A percentile compares a stretch with the other conserved stretches of the same genome.
Conservation (phyloP, 208 protist species). For the Leishmania arabica region DNA sequence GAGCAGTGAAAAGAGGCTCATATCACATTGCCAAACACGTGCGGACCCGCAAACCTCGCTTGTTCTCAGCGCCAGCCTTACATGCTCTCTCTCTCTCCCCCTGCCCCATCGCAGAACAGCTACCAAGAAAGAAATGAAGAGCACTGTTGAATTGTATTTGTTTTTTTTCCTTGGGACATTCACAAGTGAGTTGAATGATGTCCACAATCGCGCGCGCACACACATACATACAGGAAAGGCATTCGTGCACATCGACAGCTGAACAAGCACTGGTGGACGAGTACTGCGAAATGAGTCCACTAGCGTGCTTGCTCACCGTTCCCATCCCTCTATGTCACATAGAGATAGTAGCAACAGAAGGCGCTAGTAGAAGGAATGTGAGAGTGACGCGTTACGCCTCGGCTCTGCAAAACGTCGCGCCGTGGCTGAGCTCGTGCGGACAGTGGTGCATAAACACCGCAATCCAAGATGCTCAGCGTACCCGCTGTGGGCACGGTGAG, state of each 20-base stretch:
- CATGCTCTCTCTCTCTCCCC: not conserved
- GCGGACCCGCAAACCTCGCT: not conserved
- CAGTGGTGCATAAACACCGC: not conserved
- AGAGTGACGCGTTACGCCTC: not conserved
- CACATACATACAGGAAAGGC: not conserved
- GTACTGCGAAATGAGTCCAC: not conserved
- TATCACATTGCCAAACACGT: not conserved
- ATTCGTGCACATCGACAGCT: not conserved
- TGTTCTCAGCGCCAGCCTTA: not conserved
- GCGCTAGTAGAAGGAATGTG: not conserved
- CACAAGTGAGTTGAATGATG: not conserved
- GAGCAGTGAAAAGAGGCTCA: not conserved
- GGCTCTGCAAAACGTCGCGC: not conserved
- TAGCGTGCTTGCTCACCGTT: not conserved
- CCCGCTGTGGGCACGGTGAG: slow-evolving; percentile 5
- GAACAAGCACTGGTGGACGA: not conserved
- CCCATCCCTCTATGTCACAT: not conserved
- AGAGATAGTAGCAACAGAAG: not conserved
- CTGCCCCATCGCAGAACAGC: not conserved
- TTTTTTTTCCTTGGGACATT: not conserved
- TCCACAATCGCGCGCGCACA: not conserved
- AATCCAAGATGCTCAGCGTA: slow-evolving; percentile 1
- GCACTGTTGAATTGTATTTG: not conserved
- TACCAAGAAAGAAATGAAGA: not conserved
- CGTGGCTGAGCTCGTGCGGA: not conserved